Evolutionary conservation across 345 rosid species (phyloP).

Genomic region (Microthlaspi erraticum): DNA sequence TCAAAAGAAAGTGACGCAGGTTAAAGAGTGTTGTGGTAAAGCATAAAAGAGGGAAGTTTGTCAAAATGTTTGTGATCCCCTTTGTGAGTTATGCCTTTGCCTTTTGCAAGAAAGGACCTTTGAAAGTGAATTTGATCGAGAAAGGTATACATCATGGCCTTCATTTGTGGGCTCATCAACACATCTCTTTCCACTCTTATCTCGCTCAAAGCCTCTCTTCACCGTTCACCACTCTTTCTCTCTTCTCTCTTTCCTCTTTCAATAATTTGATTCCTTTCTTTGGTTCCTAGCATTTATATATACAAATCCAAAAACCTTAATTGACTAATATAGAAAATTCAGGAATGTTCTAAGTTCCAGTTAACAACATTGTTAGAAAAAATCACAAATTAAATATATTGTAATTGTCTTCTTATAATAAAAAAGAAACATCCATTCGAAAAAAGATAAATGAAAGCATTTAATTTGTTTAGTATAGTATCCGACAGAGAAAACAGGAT

Average conservation of each 20-base stretch:
- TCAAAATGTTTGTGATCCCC: conserved; percentile 36
- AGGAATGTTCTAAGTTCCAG: not conserved
- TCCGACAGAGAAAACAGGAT: not conserved
- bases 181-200: conserved; percentile 41
- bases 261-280: conserved; percentile 26
- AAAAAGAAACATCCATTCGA: not conserved
- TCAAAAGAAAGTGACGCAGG: conserved; percentile 45
- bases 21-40: conserved; percentile 34
- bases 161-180: conserved; percentile 41
- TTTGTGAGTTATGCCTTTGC: conserved; percentile 46
- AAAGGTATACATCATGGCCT: conserved; percentile 35
- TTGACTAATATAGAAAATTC: conserved; percentile 9
- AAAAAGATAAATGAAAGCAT: conserved; percentile 24
- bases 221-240: conserved; percentile 32
- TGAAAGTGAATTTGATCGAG: conserved; percentile 43
- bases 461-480: conserved; percentile 9
- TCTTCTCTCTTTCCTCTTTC: conserved; percentile 18
- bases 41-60: conserved; percentile 35
- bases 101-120: conserved; percentile 50
- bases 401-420: conserved; percentile 19
- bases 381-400: not conserved
- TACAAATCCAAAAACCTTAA: conserved; percentile 19
- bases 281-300: conserved; percentile 32
- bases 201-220: conserved; percentile 31
- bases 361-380: conserved; percentile 1